Evolutionary conservation across 305 asterid species (phyloP), one percentile per base, ranked within the genome.

Genomic region (Solanum hybrid): DNA sequence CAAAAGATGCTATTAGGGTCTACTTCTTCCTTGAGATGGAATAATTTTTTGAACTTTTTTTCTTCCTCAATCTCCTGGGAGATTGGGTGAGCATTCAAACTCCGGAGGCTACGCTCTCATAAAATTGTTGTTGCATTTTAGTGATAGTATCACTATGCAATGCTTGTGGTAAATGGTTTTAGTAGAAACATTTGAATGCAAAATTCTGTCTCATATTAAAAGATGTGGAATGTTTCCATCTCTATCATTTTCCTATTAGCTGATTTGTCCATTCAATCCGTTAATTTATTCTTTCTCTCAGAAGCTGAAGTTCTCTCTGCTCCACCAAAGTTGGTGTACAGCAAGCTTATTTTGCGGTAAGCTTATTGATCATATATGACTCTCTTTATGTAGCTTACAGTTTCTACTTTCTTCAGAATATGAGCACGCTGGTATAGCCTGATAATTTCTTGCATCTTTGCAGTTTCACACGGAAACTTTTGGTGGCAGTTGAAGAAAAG

Each of bases 251-350:
- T 73, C 74, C 61, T n/a, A 33, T 51, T 88, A 20, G 87, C 39
- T 88, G 22, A 24, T 57, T 69, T 87, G 61, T 31, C 76, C 61
- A 5, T 77, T 33, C 16, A 71, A 86, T 35, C 85, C 22, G 16
- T 39, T 33, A 76, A 34, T 86, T 69, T 90, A 26, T 86, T 33
- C 31, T 90, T 86, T 89, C 87, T 89, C 78, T 86, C 97, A 97
- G 99, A 97, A 91, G 98, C 96, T 5, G 95, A 95, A 92, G 98
- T 97, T 92, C 99, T 97, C 90, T 94, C 98, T 82, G 99, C 99
- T 24, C 99, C 98, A 83, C 99, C 97, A 4, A 97, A 95, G 93
- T 90, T 97, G 95, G 99, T 96, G 40, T 97, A 97, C 94, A 97
- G 97, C 96, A 97, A 97, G 93, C 92, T 96, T 90, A 94, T 95